Conservation (phyloP, 306 rosid genomes). For the Quercus ilex region DNA sequence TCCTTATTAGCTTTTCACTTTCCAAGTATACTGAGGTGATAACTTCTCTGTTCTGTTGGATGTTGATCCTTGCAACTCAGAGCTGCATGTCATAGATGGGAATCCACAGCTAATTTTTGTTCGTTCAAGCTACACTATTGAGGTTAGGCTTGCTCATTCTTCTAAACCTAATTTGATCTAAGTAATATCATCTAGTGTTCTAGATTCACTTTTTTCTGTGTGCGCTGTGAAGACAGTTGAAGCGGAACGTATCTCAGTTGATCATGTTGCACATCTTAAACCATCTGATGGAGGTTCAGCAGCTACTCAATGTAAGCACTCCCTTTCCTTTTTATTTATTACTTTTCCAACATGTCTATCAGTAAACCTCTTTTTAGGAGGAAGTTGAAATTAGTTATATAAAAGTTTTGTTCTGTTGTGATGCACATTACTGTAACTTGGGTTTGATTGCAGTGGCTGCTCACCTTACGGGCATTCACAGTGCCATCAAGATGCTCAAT, state of each 20-base stretch:
- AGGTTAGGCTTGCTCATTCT: constrained; percentile 50
- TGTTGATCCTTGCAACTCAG: constrained; percentile 44
- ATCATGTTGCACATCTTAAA: constrained; percentile 96
- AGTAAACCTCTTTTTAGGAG: constrained; percentile 7
- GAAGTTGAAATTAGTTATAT: background rate
- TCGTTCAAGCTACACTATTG: constrained; percentile 85
- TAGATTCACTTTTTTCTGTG: background rate
- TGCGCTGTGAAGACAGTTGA: constrained; percentile 71
- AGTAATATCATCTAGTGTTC: background rate
- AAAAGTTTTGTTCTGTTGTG: background rate
- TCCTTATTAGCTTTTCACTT: constrained; percentile 12
- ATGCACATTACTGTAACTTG: background rate
- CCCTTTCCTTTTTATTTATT: constrained; percentile 10
- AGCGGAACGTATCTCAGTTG: constrained; percentile 97
- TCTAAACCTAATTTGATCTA: background rate
- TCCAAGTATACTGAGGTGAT: constrained; percentile 13
- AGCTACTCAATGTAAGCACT: constrained; percentile 76
- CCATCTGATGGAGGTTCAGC: constrained; percentile 99
- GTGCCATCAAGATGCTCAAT: constrained; percentile 98
- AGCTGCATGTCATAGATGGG: constrained; percentile 96
- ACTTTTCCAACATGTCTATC: background rate
- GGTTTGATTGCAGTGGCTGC: constrained; percentile 74
- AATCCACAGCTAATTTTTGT: constrained; percentile 88
- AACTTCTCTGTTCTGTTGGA: constrained; percentile 24
- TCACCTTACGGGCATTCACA: constrained; percentile 89